Evolutionary conservation across 2,329 filamentous ascomycete species (phyloP), one percentile per base, ranked within the genome.

Genomic region (Acrocalymma vagum): DNA sequence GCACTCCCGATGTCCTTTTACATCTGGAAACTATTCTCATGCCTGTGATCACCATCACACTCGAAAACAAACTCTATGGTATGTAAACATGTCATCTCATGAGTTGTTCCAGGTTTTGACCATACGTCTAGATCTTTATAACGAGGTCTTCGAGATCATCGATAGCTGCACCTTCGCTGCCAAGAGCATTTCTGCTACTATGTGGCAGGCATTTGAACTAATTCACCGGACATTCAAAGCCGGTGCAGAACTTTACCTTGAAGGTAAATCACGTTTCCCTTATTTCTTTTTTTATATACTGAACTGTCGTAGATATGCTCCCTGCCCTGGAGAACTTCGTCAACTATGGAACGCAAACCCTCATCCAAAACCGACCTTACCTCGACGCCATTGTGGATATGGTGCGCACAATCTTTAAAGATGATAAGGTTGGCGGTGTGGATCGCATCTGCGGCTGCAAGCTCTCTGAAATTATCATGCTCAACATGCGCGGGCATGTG

Each of bases 141-240:
- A 97, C 67, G 94, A 99, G 69, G 85, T 97, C 5, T 99, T 99
- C 58, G 94, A 99, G 73, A 99, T 99, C 60, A 95, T 99, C 58
- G 94, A 99, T 70, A 96, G 91, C 78, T 99, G 94, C 78, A 99
- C 94, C 6, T 99, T 97, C 69, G 90, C 94, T 9, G 93, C 94
- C 48, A 99, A 97, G 78, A 83, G 84, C 43, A 97, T 99, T 56
- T 96, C 94, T 1, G 84, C 87, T 8, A 95, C 90, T 27, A 99
- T 99, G 94, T 99, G 94, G 94, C 86, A 93, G 72, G 93, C 94
- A 2, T 99, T 99, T 68, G 92, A 96, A 74, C 81, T 97, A 29
- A 95, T 99, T 51, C 93, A 97, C 73, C 84, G 89, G 53, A 96
- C 93, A 1, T 99, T 99, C 79, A 97, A 97, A 75, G 88, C 90